Evolutionary conservation across 768 basidiomycete species (phyloP).

Genomic region (Boletus sp.): DNA sequence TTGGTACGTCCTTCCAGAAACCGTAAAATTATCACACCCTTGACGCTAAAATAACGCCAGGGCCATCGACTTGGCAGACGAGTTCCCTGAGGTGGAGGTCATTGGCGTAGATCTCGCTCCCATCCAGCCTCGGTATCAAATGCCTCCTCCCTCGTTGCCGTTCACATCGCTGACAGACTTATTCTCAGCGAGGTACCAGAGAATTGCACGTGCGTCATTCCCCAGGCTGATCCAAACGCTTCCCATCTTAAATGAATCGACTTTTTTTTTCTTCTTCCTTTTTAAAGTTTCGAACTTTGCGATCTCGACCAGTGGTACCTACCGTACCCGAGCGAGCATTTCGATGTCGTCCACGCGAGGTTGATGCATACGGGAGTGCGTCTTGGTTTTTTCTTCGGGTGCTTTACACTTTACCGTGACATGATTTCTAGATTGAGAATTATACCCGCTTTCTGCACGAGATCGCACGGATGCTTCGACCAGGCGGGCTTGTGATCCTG

Average conservation of each 20-base stretch:
- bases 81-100: constrained; percentile 65
- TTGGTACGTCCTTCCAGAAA: constrained; percentile 42
- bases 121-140: constrained; percentile 61
- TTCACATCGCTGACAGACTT: constrained; percentile 14
- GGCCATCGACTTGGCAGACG: constrained; percentile 74
- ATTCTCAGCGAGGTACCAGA: constrained; percentile 56
- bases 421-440: constrained; percentile 50
- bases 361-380: constrained; percentile 60
- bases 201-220: constrained; percentile 65
- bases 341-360: constrained; percentile 70
- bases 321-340: constrained; percentile 61
- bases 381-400: constrained; percentile 7
- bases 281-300: constrained; percentile 64
- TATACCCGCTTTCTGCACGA: constrained; percentile 61
- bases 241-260: constrained; percentile 1
- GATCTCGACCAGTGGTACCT: constrained; percentile 59
- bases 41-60: constrained; percentile 32
- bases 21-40: neutral
- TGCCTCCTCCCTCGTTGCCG: neutral
- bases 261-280: neutral
- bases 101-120: constrained; percentile 72
- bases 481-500: constrained; percentile 66
- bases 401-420: constrained; percentile 3
- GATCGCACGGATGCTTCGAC: constrained; percentile 63
- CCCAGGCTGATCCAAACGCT: neutral